Percentiles rank a stretch among this genome's conserved stretches.
phyloP scores from a whole-genome alignment of 1,284 basidiomycete species.

The Volvariella surrecta region DNA sequence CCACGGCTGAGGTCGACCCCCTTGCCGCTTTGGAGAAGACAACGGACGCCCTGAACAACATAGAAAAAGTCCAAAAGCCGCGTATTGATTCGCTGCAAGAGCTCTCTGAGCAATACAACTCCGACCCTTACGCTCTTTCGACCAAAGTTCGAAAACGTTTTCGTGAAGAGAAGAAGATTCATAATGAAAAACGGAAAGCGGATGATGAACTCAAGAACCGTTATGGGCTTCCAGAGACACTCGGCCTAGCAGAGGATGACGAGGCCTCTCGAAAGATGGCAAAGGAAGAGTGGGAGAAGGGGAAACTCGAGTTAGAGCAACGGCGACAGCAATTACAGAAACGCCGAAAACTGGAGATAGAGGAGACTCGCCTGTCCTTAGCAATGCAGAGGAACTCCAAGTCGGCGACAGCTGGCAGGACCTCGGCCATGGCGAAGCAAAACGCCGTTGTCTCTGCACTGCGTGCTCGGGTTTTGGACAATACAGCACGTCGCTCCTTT shows the following conservation, averaged over 20 bases:
- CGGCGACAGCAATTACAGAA: conserved; percentile 30
- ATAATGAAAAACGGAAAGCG: conserved; percentile 51
- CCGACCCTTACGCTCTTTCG: conserved; percentile 83
- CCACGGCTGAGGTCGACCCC: conserved; percentile 59
- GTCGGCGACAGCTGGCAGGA: conserved; percentile 22
- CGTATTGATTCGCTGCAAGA: conserved; percentile 74
- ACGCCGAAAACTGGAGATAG: conserved; percentile 31
- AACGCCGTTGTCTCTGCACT: conserved; percentile 25
- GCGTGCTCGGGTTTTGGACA: conserved; percentile 48
- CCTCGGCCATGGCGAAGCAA: conserved; percentile 10
- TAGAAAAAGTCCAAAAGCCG: conserved; percentile 63
- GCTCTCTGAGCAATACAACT: conserved; percentile 64
- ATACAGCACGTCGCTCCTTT: conserved; percentile 32
- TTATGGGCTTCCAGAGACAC: conserved; percentile 64
- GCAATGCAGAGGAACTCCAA: too few species aligned
- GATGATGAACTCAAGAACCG: conserved; percentile 65
- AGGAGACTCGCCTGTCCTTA: too few species aligned
- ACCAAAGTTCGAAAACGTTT: conserved; percentile 70
- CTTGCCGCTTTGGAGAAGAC: conserved; percentile 86
- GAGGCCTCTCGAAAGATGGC: conserved; percentile 46
- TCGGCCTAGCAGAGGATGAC: conserved; percentile 55
- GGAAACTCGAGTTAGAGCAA: conserved; percentile 31
- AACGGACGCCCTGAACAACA: conserved; percentile 64
- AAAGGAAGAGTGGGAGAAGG: conserved; percentile 51
- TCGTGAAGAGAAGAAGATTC: conserved; percentile 77